Evolutionary conservation across 495 filamentous ascomycete genomes (phyloP), one percentile per base, ranked within the genome.

Genomic region (Daldinia concentrica): DNA sequence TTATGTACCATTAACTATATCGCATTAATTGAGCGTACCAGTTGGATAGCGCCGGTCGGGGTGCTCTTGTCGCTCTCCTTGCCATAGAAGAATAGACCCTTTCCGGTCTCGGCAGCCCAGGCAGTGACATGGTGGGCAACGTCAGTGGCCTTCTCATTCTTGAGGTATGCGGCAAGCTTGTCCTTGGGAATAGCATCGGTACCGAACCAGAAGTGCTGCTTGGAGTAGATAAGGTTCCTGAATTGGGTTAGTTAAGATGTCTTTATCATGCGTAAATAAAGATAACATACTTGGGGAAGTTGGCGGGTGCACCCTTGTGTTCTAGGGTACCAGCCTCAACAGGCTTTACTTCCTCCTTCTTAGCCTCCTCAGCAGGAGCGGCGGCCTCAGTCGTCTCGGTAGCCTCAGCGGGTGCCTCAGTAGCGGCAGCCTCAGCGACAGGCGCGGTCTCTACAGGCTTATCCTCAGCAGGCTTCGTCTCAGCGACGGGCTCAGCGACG

Each of bases 101-200:
- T 97, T 76, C 95, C 94, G 65, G 95, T 98, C 83, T 96, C 88
- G 68, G 86, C 89, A 62, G 94, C 93, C 91, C 96, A 97, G 45
- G 95, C 90, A 73, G 88, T 90, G 72, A 89, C 91, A 58, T 92
- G 88, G 82, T 95, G 90, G 69, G 91, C 91, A 66, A 90, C 81
- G 14, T 92, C 90, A 41, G 83, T 79, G 51, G 90, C 82, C 90
- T 98, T 96, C 86, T 97, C 95, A 74, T 90, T 90, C 81, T 90
- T 90, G 76, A 96, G 86, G 84, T 92, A 98, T 68, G 81, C 81
- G 68, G 83, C 76, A 39, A 97, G 85, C 76, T 91, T 83, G 81
- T 95, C 91, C 67, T 88, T 81, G 76, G 94, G 87, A 55, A 95
- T 84, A 48, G 95, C 80, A 63, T 96, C 93, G 43, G 91, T 86